These are phyloP conservation scores for Fusarium tjaetaba DNA, from an alignment of 2,329 filamentous ascomycete genomes.

Conservation along the genomic window DNA sequence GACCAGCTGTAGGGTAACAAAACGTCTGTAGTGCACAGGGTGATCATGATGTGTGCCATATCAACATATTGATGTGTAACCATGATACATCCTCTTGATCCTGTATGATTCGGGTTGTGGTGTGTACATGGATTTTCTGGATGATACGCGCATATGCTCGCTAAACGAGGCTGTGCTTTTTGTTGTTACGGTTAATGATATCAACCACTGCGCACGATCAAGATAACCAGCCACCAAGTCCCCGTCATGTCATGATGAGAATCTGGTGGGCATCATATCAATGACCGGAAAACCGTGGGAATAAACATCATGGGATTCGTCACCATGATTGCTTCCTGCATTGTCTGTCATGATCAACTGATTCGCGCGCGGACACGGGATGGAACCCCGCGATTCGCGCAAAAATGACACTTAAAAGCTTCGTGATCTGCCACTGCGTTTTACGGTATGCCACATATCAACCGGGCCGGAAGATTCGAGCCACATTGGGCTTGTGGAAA, in stretches of 20 bases:
- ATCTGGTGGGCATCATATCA: not conserved
- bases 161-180: not conserved
- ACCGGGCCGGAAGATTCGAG: conserved; percentile 18
- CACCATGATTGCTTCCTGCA: not conserved
- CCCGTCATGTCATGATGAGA: not conserved
- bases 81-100: not conserved
- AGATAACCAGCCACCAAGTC: no score
- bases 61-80: not conserved
- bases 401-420: conserved; percentile 25
- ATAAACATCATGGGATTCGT: not conserved
- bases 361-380: not conserved
- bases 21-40: no score
- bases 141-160: not conserved
- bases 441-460: conserved; percentile 2
- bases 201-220: not conserved
- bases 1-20: conserved; percentile 7
- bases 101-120: not conserved
- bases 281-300: not conserved
- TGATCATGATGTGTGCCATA: not conserved
- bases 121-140: not conserved
- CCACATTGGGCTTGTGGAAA: conserved; percentile 11
- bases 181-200: not conserved
- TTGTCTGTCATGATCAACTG: not conserved
- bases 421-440: conserved; percentile 1
- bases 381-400: conserved; percentile 29